These are phyloP conservation scores for Penstemon eatonii DNA, from an alignment of 257 asterid genomes.

Conservation along the genomic window DNA sequence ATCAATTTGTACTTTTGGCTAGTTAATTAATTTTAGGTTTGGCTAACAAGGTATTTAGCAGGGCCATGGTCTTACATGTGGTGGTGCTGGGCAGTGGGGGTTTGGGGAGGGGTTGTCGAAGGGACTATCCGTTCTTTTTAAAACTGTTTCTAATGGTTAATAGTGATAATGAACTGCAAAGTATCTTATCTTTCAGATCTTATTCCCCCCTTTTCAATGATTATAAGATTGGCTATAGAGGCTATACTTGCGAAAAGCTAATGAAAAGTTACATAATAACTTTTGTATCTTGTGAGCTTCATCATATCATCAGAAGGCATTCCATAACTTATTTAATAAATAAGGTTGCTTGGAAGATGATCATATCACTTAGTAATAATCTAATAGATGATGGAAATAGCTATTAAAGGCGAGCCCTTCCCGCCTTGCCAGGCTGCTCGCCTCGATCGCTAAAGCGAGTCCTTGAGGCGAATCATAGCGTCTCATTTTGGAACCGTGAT, in stretches of 20 bases:
- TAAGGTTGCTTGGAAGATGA: not conserved
- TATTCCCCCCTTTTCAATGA: not conserved
- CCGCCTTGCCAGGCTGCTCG: too few species aligned
- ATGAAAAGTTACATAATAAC: not conserved
- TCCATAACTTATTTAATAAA: not conserved
- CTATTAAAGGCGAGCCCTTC: too few species aligned
- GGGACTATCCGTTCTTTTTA: not conserved
- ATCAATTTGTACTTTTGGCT: constrained; percentile 9
- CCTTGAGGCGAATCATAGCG: too few species aligned
- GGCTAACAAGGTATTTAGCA: not conserved
- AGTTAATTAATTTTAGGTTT: not conserved
- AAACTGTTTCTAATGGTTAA: not conserved
- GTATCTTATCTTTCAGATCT: not conserved
- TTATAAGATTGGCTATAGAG: not conserved
- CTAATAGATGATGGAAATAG: too few species aligned
- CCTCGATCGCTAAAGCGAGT: too few species aligned
- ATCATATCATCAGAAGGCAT: not conserved
- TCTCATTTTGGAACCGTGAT: too few species aligned
- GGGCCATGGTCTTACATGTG: not conserved
- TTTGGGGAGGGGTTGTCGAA: not conserved
- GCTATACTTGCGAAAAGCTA: not conserved
- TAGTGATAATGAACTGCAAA: not conserved
- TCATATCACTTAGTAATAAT: not conserved
- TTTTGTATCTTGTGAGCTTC: not conserved
- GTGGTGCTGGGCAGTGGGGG: not conserved